Percentiles rank a stretch among this genome's conserved stretches.
These are phyloP conservation scores for Kluyveromyces lactis DNA, from an alignment of 805 yeast genomes.

Conservation along the genomic window DNA sequence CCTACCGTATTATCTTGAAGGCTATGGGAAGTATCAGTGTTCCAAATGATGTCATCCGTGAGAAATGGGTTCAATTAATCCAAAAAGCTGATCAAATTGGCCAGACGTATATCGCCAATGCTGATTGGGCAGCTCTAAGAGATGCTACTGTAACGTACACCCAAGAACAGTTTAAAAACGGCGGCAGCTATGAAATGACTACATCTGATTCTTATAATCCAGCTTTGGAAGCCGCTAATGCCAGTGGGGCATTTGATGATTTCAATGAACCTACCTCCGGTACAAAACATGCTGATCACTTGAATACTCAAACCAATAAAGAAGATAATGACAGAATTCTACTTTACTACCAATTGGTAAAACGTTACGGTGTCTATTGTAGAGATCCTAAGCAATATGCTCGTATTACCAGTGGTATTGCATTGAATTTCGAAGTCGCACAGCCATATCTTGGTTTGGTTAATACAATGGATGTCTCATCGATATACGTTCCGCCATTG, in stretches of 20 bases:
- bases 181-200: conserved; percentile 9
- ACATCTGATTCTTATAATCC: conserved; percentile 25
- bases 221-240: conserved; percentile 32
- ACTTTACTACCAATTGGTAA: conserved; percentile 47
- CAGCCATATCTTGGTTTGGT: conserved; percentile 33
- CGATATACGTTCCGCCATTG: conserved; percentile 36
- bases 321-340: conserved; percentile 38
- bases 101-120: conserved; percentile 61
- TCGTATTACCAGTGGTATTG: conserved; percentile 37
- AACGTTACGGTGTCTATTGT: conserved; percentile 40
- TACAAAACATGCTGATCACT: conserved; percentile 9
- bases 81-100: conserved; percentile 43
- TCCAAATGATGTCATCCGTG: conserved; percentile 44
- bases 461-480: conserved; percentile 31
- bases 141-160: conserved; percentile 53
- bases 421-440: conserved; percentile 34
- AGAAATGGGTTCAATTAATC: conserved; percentile 47
- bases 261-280: conserved; percentile 10
- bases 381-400: conserved; percentile 41
- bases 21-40: conserved; percentile 57
- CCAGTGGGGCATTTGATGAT: conserved; percentile 33
- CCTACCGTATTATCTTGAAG: conserved; percentile 64
- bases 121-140: conserved; percentile 79
- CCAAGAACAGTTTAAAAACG: conserved; percentile 15
- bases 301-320: conserved; percentile 10